Evolutionary conservation across 2,329 filamentous ascomycete genomes (phyloP), one percentile per base, ranked within the genome.

Genomic region (Fusarium sterilihyphosum): DNA sequence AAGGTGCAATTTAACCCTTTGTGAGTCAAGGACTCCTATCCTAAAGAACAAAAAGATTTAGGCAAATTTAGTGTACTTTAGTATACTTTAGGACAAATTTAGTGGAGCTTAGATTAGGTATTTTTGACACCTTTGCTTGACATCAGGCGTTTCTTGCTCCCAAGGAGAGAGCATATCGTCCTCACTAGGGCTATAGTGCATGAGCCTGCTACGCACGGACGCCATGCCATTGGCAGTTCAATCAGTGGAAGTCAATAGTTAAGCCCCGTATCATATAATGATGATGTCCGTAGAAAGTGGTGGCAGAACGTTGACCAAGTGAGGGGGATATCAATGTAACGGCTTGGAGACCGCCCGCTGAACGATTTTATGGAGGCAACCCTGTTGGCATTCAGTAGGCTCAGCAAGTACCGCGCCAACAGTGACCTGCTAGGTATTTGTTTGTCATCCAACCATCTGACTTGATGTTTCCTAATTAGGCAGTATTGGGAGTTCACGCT

Each of bases 91-190:
- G 44, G 8, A 14, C 5, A 16, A 3, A 22, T 22, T 47, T 22
- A 47, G 24, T 22, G 24, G 24, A 47, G 6, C 6, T 22, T 22
- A 29, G 18, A 22, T 1, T 29, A 29, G 8, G 0, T 10, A 4
- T 20, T 20, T 26, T 47, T 14, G 0, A 7, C 13, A 20, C 0
- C 1, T 20, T 44, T 8, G 3, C 24, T 16, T 20, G 1, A 47
- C 18, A 20, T 29, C 9, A 2, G 35, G 1, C 35, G 35, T 17
- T 37, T 16, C 17, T 37, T 37, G 35, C 16, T 18, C 16, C 14
- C 3, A 1, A 37, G 20, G 38, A 40, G 0, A 40, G 0, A 22
- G 9, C 20, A 38, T 50, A 17, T 54, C 3, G 9, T 59, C n/a
- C 4, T 9, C 43, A 59, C 24, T 26, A 1, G n/a, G 4, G 24